Percentiles rank a stretch among this genome's conserved stretches.
These are phyloP conservation scores for Erodium maritimum DNA, from an alignment of 345 rosid species.

Conservation along the genomic window DNA sequence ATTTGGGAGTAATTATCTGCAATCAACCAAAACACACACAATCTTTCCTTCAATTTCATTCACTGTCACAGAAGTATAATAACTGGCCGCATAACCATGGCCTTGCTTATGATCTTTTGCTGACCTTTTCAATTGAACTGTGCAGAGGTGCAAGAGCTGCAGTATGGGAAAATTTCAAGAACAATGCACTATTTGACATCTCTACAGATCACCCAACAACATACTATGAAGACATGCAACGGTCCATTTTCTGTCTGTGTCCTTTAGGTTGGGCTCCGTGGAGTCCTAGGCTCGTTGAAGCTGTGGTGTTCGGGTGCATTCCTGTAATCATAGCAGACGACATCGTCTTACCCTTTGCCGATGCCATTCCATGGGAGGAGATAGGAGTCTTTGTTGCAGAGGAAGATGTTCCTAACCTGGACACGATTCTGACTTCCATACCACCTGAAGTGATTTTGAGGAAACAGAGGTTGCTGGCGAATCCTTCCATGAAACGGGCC, in stretches of 20 bases:
- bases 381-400: conserved; percentile 87
- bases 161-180: conserved; percentile 99
- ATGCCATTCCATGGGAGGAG: conserved; percentile 97
- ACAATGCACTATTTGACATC: conserved; percentile 88
- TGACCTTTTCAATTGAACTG: not conserved
- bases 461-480: conserved; percentile 83
- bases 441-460: conserved; percentile 64
- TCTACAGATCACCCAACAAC: conserved; percentile 96
- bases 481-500: conserved; percentile 87
- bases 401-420: conserved; percentile 70
- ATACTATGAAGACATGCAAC: conserved; percentile 94
- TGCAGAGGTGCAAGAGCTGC: conserved; percentile 95
- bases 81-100: too few relatives aligned
- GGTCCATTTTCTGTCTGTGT: conserved; percentile 26
- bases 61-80: too few relatives aligned
- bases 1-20: too few relatives aligned
- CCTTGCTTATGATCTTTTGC: too few relatives aligned
- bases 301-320: too few relatives aligned
- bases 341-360: conserved; percentile 84
- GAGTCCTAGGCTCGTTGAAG: conserved; percentile 94
- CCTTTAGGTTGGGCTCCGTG: conserved; percentile 31
- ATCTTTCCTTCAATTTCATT: too few relatives aligned
- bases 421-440: conserved; percentile 71
- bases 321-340: conserved; percentile 94
- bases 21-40: too few relatives aligned